Conservation (phyloP, 306 rosid species). For the Lagenaria siceraria region DNA sequence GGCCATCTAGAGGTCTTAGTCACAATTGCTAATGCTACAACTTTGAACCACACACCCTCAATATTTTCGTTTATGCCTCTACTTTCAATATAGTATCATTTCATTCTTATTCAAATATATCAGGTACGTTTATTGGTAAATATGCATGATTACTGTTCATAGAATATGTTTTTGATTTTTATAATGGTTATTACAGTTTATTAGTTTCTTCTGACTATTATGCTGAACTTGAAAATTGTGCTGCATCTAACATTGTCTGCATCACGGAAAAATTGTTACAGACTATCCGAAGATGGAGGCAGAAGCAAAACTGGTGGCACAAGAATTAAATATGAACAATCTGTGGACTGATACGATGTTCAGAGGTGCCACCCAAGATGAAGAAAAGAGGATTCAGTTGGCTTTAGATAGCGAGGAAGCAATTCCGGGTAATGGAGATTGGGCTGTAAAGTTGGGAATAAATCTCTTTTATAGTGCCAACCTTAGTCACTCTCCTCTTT, state of each 20-base stretch:
- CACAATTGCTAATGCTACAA: background rate
- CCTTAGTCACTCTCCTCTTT: slow-evolving; percentile 86
- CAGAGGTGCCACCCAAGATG: slow-evolving; percentile 58
- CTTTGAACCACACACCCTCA: background rate
- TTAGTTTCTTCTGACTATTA: background rate
- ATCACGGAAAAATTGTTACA: slow-evolving; percentile 16
- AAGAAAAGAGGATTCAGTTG: slow-evolving; percentile 64
- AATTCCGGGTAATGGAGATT: slow-evolving; percentile 77
- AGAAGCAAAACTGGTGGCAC: slow-evolving; percentile 62
- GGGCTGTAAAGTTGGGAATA: slow-evolving; percentile 96
- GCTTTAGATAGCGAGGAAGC: slow-evolving; percentile 93
- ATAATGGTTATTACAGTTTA: background rate
- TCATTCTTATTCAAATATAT: background rate
- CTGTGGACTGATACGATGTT: slow-evolving; percentile 47
- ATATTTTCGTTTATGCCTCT: background rate
- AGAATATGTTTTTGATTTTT: background rate
- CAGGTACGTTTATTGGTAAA: background rate
- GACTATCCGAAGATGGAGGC: slow-evolving; percentile 91
- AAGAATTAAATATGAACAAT: slow-evolving; percentile 53
- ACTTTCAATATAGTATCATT: background rate
- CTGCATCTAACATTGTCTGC: background rate
- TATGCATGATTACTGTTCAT: background rate
- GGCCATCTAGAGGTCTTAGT: background rate
- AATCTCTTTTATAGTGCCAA: slow-evolving; percentile 95
- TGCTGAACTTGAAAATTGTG: background rate